Base-by-base conservation (phyloP, 345 rosid species). In the Leavenworthia alabamica region DNA sequence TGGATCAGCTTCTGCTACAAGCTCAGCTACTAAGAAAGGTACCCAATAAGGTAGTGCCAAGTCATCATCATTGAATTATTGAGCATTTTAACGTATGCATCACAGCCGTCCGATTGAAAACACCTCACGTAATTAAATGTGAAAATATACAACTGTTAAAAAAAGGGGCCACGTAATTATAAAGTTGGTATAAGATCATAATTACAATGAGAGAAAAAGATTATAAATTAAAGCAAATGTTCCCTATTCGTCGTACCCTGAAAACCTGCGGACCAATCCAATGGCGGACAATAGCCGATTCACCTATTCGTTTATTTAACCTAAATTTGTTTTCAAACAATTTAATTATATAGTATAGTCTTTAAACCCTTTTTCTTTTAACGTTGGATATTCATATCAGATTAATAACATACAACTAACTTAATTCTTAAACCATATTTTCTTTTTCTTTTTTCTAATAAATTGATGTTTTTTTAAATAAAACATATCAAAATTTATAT, bases 221-320 rank as follows among this genome's bases (percentile, higher is more conserved):
- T 20, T 20, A 20, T 62, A 10, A 62, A 62, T 45, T 62, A 37
- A 54, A 56, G 68, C 63, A 62, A 70, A 62, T 70, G 68, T 54
- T 61, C 62, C 67, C 73, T 44, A 27, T 26, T 35, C 67, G 33
- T 35, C 67, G 33, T 69, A 61, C 62, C 68, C 60, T 69, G 56
- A 39, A 61, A 53, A 69, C 73, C 67, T 69, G 73, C 62, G 27
- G 13, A 55, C 68, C 74, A 39, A 20, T 70, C 57, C 58, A 70
- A 36, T 62, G 54, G 62, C 62, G 62, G 36, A 56, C 15, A 69
- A 24, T 53, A 51, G 60, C 66, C 51, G 6, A 41, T 15, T 51
- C 40, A 60, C 32, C 10, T 33, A 14, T 24, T 53, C 54, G 16
- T 54, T 56, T 2, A n/a, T 54, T 35, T 20, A 22, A 22, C 27